These are phyloP conservation scores for Colletotrichum noveboracense DNA, from an alignment of 2,329 filamentous ascomycete species.

Conservation along the genomic window DNA sequence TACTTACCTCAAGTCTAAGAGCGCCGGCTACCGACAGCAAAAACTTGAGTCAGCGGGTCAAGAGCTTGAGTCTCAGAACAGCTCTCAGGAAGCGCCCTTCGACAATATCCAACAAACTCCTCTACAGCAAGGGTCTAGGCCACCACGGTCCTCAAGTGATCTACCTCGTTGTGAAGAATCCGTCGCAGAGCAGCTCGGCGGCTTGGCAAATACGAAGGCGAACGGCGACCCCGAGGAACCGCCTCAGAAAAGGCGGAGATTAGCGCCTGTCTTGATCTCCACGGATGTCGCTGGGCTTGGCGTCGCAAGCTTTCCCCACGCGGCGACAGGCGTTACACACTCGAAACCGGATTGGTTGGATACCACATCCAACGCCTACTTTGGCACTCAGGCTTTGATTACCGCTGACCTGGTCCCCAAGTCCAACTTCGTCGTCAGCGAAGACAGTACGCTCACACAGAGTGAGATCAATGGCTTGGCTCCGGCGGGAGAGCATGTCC, in stretches of 20 bases:
- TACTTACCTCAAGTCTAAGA: conserved; percentile 22
- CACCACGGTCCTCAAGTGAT: background rate
- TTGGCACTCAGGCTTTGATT: conserved; percentile 37
- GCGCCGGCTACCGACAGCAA: conserved; percentile 17
- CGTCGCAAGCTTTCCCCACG: conserved; percentile 1
- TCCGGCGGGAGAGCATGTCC: background rate
- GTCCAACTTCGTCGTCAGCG: background rate
- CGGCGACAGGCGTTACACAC: conserved; percentile 4
- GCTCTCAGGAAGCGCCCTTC: background rate
- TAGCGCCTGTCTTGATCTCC: conserved; percentile 28
- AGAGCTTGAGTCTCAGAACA: background rate
- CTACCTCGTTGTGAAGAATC: background rate
- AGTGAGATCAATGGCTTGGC: background rate
- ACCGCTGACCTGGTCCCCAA: conserved; percentile 1
- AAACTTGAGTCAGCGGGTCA: background rate
- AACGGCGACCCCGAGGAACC: background rate
- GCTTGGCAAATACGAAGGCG: background rate
- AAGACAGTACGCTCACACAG: background rate
- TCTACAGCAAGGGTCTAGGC: background rate
- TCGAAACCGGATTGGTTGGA: conserved; percentile 24
- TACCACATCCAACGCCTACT: conserved; percentile 32
- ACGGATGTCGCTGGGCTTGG: conserved; percentile 16
- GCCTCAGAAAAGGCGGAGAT: conserved; percentile 31
- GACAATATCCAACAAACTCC: background rate
- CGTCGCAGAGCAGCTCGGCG: background rate